Base-by-base conservation (phyloP, 2,329 filamentous ascomycete genomes). In the Ophiosphaerella korrae region DNA sequence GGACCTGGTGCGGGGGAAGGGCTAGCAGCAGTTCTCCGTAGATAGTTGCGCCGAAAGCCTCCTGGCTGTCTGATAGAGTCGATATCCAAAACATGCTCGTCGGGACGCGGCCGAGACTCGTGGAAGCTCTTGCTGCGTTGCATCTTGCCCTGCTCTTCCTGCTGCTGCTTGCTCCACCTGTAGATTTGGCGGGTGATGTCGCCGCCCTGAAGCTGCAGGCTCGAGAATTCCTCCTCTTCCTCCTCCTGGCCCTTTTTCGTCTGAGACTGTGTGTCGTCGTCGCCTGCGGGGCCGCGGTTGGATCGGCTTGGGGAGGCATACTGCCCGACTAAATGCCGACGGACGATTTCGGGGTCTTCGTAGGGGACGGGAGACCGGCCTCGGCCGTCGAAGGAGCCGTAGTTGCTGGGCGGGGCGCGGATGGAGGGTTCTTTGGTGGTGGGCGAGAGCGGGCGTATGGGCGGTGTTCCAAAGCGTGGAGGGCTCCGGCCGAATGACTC, bases 111-210 rank as follows among this genome's bases (percentile, higher is more conserved):
- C 29, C 91, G 84, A 32, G 88, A 82, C 39, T 90, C 77, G 64
- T 88, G 86, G 72, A 97, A 97, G 74, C 92, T 97, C 77, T 92
- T 88, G 76, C 92, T 96, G 64, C 93, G 85, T 63, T 88, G 84
- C 67, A 86, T 79, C 63, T 84, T 84, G 14, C 81, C 78, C 53
- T 80, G 82, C 41, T 79, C 77, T 60, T 87, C 84, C 40, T 95
- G 87, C 44, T 89, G 89, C 71, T 95, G 90, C 73, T 97, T 92
- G 5, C 92, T 91, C 90, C 95, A 99, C 63, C 90, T 88, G 79
- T 99, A 99, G 64, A 99, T 96, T 47, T 93, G 90, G 53, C 94
- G 83, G 21, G 93, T 97, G 50, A 97, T 88, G 71, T 99, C 94
- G 57, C 94, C 94, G 53, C 94, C 94, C 71, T 97, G 95, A 40